Base-by-base conservation (phyloP, 208 protist genomes). In the Trypanosoma lewisi region DNA sequence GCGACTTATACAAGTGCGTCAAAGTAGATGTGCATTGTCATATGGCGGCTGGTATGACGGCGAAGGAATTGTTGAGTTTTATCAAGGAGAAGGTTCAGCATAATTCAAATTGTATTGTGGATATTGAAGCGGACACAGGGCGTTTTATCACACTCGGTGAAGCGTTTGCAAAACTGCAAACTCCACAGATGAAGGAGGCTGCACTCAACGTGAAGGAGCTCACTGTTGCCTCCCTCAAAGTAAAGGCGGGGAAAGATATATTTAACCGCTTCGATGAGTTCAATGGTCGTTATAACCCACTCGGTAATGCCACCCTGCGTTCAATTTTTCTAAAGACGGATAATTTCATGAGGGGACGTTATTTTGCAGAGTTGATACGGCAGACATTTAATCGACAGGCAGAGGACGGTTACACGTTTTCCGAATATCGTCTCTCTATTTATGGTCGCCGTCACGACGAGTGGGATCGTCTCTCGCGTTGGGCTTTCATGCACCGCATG, bases 201-300 rank as follows among this genome's bases (percentile, higher is more conserved):
- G 23, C 68, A 6, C 2, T 59, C 3, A 63, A 73, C 17, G 53
- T 91, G n/a, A 50, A 82, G 28, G 55, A 77, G 12, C 68, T 96
- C 34, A 87, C 83, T 19, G 79, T 94, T 34, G 85, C 84, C 11
- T 75, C 77, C 27, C 77, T 96, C 33, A 72, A 90, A 58, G 85
- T 96, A 34, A 87, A 96, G 56, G 87, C 91, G 47, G 81, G 80
- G 49, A 87, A 83, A 57, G 59, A 61, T 57, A 91, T 85, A 4
- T 91, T 75, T 98, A 89, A 96, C 55, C 83, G 87, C 31, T 96
- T 96, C 63, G 87, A 96, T 61, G 62, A 87, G 52, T 96, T 96
- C 76, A 93, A 96, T 73, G 78, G 70, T 64, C 84, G 87, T 44
- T 93, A 85, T 73, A 94, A 73, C 30, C 85, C 89, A 9, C 81